Conservation (phyloP, 2,329 filamentous ascomycete genomes). For the Periconia sp. region DNA sequence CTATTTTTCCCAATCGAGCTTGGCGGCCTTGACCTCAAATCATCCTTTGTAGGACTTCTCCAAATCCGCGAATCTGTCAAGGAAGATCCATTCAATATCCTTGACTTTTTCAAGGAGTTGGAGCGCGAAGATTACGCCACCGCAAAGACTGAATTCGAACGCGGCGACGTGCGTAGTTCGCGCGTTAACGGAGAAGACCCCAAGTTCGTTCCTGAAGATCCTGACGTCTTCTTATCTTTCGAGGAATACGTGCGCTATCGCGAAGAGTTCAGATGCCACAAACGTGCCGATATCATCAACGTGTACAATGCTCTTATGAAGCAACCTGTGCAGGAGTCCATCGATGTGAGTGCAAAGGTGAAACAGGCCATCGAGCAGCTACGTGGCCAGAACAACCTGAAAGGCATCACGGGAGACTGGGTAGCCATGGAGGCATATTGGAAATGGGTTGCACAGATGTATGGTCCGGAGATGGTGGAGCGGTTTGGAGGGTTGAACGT, state of each 20-base stretch:
- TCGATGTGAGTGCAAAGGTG: constrained; percentile 25
- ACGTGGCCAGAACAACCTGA: constrained; percentile 23
- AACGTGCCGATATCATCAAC: constrained; percentile 17
- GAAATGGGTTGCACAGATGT: constrained; percentile 46
- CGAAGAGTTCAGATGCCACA: constrained; percentile 17
- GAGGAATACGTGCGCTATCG: constrained; percentile 31
- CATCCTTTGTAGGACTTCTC: constrained; percentile 57
- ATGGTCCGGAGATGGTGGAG: constrained; percentile 41
- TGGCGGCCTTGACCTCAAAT: constrained; percentile 58
- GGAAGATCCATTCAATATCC: constrained; percentile 46
- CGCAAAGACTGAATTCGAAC: constrained; percentile 37
- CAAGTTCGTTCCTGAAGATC: constrained; percentile 16
- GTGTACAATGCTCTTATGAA: constrained; percentile 27
- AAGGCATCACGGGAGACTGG: constrained; percentile 31
- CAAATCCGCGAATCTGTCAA: constrained; percentile 46
- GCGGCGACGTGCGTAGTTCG: constrained; percentile 13
- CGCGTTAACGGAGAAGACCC: constrained; percentile 11
- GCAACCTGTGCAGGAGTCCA: constrained; percentile 25
- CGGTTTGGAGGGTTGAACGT: constrained; percentile 42
- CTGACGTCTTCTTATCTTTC: constrained; percentile 33
- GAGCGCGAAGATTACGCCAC: constrained; percentile 44
- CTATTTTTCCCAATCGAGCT: constrained; percentile 59
- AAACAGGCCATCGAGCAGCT: constrained; percentile 29
- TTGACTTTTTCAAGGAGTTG: constrained; percentile 50
- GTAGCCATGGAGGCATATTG: constrained; percentile 40